phyloP scores from a whole-genome alignment of 2,329 filamentous ascomycete species.

The Cladosporium sp. region DNA sequence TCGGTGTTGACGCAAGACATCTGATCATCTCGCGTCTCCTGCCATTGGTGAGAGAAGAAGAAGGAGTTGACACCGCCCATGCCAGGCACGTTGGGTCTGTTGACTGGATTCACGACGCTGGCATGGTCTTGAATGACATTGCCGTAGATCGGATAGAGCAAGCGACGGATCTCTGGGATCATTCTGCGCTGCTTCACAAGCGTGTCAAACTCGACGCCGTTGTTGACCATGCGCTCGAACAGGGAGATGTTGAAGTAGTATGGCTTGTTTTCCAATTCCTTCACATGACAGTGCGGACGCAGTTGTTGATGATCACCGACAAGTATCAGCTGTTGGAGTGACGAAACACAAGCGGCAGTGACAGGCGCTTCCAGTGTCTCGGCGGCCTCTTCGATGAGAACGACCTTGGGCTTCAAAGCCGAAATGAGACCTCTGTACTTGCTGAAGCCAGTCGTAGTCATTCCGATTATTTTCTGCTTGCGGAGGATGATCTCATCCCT shows the following conservation, averaged over 20 bases:
- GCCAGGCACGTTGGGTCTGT: constrained; percentile 52
- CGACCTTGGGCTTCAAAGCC: constrained; percentile 59
- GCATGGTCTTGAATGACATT: constrained; percentile 54
- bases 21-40: constrained; percentile 59
- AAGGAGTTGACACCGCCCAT: constrained; percentile 58
- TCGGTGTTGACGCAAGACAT: constrained; percentile 62
- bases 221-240: constrained; percentile 71
- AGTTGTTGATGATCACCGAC: constrained; percentile 81
- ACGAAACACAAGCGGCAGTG: constrained; percentile 55
- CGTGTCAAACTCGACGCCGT: constrained; percentile 58
- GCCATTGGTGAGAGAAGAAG: constrained; percentile 62
- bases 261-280: constrained; percentile 54
- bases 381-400: constrained; percentile 76
- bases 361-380: constrained; percentile 66
- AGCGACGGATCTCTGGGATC: constrained; percentile 61
- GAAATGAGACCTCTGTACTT: constrained; percentile 72
- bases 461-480: constrained; percentile 55
- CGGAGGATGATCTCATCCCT: constrained; percentile 57
- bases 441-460: constrained; percentile 75
- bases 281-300: constrained; percentile 61
- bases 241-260: constrained; percentile 69
- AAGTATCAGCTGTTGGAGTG: constrained; percentile 60
- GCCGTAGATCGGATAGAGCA: constrained; percentile 59
- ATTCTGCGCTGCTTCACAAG: constrained; percentile 67
- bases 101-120: constrained; percentile 42